phyloP scores from a whole-genome alignment of 1,284 basidiomycete species.

The Ustilago esculenta region DNA sequence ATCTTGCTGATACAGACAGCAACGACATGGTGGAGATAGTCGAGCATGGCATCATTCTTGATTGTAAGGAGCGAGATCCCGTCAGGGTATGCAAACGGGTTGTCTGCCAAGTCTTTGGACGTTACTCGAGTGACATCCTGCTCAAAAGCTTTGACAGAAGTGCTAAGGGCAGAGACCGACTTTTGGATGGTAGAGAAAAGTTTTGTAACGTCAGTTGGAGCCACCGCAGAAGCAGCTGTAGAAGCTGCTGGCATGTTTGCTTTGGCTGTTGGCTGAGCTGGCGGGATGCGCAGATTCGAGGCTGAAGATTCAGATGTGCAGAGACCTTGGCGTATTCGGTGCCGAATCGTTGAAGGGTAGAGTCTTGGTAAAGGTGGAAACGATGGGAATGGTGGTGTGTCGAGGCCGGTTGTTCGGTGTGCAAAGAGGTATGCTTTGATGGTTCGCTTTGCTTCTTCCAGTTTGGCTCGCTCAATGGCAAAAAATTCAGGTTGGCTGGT shows the following conservation, averaged over 20 bases:
- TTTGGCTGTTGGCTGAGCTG: too few relatives aligned
- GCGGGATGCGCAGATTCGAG: too few relatives aligned
- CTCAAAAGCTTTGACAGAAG: constrained; percentile 28
- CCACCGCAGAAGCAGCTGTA: constrained; percentile 3
- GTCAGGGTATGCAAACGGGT: constrained; percentile 65
- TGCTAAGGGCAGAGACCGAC: constrained; percentile 32
- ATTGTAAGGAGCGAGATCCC: constrained; percentile 90
- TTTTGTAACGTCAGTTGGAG: constrained; percentile 15
- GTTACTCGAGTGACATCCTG: constrained; percentile 18
- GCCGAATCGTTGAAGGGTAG: too few relatives aligned
- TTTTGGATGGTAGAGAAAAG: constrained; percentile 28
- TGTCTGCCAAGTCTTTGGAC: constrained; percentile 10
- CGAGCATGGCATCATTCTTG: constrained; percentile 85
- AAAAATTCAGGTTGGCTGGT: constrained; percentile 1
- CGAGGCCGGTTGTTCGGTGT: too few relatives aligned
- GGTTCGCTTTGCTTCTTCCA: too few relatives aligned
- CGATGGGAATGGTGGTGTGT: too few relatives aligned
- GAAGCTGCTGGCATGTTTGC: constrained; percentile 13
- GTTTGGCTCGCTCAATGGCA: not conserved
- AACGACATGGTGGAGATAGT: constrained; percentile 86
- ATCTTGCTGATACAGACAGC: constrained; percentile 68
- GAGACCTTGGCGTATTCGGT: too few relatives aligned
- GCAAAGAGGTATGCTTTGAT: too few relatives aligned
- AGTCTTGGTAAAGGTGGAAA: not conserved
- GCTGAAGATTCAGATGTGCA: too few relatives aligned